Conservation (phyloP, 441 rosid species). For the Omphalea diandra region DNA sequence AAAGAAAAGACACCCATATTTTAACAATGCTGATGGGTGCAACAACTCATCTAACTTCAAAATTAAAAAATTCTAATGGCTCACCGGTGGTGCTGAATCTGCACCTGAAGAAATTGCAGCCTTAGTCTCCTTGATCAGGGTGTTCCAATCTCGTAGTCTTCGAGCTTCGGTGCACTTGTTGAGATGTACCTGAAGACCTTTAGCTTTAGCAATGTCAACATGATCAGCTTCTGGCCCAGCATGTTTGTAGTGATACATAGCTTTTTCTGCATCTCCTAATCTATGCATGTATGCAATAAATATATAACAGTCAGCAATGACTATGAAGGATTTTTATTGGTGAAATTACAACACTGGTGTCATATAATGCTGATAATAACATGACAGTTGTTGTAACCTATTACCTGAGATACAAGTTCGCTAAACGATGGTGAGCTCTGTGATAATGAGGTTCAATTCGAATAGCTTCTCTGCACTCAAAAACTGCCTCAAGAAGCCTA, state of each 20-base stretch:
- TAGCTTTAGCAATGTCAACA: conserved; percentile 62
- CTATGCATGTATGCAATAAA: conserved; percentile 28
- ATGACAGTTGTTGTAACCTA: too few relatives aligned
- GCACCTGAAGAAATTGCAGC: conserved; percentile 65
- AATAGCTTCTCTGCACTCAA: conserved; percentile 89
- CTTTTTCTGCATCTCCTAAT: conserved; percentile 84
- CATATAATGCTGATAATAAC: too few relatives aligned
- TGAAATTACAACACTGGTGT: too few relatives aligned
- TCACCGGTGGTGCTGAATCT: conserved; percentile 83
- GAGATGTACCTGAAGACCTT: conserved; percentile 48
- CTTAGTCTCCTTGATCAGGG: conserved; percentile 50
- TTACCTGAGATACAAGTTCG: conserved; percentile 78
- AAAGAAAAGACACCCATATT: not conserved
- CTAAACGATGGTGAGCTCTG: conserved; percentile 91
- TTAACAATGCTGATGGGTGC: too few relatives aligned
- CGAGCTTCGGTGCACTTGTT: conserved; percentile 69
- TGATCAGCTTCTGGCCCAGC: conserved; percentile 82
- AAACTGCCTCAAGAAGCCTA: conserved; percentile 77
- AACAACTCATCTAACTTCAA: too few relatives aligned
- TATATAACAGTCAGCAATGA: not conserved
- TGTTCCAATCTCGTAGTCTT: conserved; percentile 69
- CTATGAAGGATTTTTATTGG: too few relatives aligned
- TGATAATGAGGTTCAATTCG: conserved; percentile 83
- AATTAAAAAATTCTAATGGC: not conserved
- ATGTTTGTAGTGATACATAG: conserved; percentile 74